Conservation (phyloP, 768 basidiomycete genomes). For the Hygrophoropsis aurantiaca region DNA sequence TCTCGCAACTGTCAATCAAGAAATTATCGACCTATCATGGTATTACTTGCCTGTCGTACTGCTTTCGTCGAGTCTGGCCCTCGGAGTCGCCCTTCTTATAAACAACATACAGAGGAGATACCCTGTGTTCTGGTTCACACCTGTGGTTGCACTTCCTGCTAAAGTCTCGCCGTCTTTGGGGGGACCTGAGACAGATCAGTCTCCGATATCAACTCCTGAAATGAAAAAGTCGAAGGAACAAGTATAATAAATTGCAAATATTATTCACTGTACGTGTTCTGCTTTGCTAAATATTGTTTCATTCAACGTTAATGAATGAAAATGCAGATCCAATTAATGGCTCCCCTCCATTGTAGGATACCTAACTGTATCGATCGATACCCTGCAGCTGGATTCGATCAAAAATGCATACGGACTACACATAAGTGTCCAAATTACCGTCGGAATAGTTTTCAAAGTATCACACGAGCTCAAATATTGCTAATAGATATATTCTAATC, state of each 20-base stretch:
- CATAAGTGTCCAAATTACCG: too few relatives aligned
- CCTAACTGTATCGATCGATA: too few relatives aligned
- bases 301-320: too few relatives aligned
- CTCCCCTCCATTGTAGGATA: too few relatives aligned
- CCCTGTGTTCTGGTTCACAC: conserved; percentile 46
- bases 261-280: too few relatives aligned
- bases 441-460: too few relatives aligned
- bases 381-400: too few relatives aligned
- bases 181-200: background rate
- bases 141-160: conserved; percentile 3
- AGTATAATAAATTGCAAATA: background rate
- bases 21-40: conserved; percentile 48
- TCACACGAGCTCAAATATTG: too few relatives aligned
- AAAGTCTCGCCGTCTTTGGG: background rate
- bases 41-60: conserved; percentile 53
- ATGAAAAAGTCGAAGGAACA: background rate
- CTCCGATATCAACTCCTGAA: background rate
- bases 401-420: too few relatives aligned
- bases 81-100: conserved; percentile 44
- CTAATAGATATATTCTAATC: too few relatives aligned
- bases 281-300: too few relatives aligned
- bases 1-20: conserved; percentile 42
- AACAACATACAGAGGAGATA: conserved; percentile 55
- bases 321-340: too few relatives aligned
- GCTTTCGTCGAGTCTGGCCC: conserved; percentile 43